Base-by-base conservation (phyloP, 371 early-diverging fungal species). In the Mucor piriformis region DNA sequence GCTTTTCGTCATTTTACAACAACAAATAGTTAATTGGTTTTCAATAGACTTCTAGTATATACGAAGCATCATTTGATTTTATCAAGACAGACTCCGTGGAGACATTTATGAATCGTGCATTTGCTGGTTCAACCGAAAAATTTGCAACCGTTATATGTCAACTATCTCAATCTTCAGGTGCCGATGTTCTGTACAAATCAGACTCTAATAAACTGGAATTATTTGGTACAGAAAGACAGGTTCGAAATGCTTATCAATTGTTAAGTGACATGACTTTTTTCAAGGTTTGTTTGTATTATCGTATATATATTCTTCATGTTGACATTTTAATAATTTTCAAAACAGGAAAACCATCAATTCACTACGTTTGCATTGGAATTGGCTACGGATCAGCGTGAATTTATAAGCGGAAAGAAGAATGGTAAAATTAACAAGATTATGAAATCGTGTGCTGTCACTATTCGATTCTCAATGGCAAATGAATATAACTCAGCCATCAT, bases 331-430 rank as follows among this genome's bases (percentile, higher is more conserved):
- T 4, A 18, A 18, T 42, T 18, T 37, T 18, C 47, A n/a, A n/a
- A 21, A 18, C 18, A 51, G 40, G 49, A 35, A 37, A 48, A 50
- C 10, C 57, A 62, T 20, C 50, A 37, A 16, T 44, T 32, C 15
- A 56, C 63, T 11, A 33, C 46, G 8, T 84, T 87, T 59, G 74
- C 75, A 46, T 61, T 93, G 12, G 93, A 92, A 51, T 69, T 93
- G 37, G 82, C 90, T 29, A 80, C 83, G 10, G 93, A 92, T 60
- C 91, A 93, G 57, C 85, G 88, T n/a, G 95, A 95, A 50, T 96
- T 95, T 64, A 90, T 96, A 16, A 91, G 88, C 44, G 97, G 97
- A 54, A 96, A 96, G 75, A 95, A 95, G 83, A 92, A 90, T 62
- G 97, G 97, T 49, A 96, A 96, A 69, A 90, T 94, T 64, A 94